Evolutionary conservation across 495 filamentous ascomycete genomes (phyloP).

Genomic region (Penicillium chermesinum): DNA sequence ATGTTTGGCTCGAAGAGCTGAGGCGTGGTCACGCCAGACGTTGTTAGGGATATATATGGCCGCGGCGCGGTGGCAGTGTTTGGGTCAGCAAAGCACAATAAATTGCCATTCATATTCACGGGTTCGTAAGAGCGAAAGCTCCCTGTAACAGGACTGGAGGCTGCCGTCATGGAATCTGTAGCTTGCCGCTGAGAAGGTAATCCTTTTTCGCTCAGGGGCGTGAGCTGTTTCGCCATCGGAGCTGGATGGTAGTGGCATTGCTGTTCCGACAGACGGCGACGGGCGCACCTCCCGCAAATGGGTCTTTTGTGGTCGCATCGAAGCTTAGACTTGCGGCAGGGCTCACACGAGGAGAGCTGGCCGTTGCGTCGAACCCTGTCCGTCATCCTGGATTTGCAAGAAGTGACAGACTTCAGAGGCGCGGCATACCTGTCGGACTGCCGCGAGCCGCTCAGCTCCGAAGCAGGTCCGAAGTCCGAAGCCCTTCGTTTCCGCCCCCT

Average conservation of each 20-base stretch:
- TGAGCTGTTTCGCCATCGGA: constrained; percentile 13
- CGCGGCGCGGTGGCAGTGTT: background rate
- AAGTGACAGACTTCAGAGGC: too few relatives aligned
- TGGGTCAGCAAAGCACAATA: constrained; percentile 4
- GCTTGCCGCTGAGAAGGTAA: background rate
- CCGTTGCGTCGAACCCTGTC: constrained; percentile 30
- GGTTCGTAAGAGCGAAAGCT: background rate
- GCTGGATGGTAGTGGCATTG: constrained; percentile 31
- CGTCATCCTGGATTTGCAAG: background rate
- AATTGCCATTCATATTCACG: constrained; percentile 2
- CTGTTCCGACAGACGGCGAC: constrained; percentile 12
- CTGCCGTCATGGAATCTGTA: background rate
- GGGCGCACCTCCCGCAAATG: constrained; percentile 21
- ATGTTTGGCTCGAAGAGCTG: background rate
- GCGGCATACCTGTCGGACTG: too few relatives aligned
- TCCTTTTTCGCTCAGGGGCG: background rate
- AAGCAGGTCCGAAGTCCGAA: too few relatives aligned
- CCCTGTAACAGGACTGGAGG: background rate
- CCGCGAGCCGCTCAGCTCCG: too few relatives aligned
- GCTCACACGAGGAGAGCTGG: constrained; percentile 38
- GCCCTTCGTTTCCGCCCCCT: too few relatives aligned
- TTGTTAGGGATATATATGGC: background rate
- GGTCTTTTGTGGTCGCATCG: constrained; percentile 35
- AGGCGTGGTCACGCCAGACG: background rate
- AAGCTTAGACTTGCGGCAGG: constrained; percentile 40